Base-by-base conservation (phyloP, 2,329 filamentous ascomycete species). In the Fusarium annulatum region DNA sequence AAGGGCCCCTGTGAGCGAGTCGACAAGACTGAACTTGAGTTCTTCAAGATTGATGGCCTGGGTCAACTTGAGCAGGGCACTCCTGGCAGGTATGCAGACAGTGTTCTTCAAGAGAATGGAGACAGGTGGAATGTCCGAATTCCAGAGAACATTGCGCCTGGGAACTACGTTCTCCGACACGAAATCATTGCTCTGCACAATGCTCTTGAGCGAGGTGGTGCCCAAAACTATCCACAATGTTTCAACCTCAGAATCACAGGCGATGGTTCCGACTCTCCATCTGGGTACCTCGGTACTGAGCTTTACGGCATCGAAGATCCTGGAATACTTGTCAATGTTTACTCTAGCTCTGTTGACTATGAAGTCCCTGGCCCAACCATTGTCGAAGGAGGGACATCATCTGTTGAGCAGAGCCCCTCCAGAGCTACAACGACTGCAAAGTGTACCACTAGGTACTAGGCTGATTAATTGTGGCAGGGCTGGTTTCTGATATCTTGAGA, bases 101-200 rank as follows among this genome's bases (percentile, higher is more conserved):
- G 84, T 62, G 77, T 85, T 10, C 77, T 90, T 68, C 85, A 86
- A 71, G 78, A 82, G 52, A 86, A 87, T 76, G 88, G 86, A 78
- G 85, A 86, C 80, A 85, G 81, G 64, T 88, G 85, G 84, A 83
- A 83, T 46, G 82, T 88, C 30, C 85, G 83, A 12, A 86, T 89
- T 60, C 87, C 87, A 39, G 77, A 80, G 60, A 80, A 80, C 69
- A 82, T 88, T 39, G 83, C 81, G 2, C 76, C 85, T 10, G 87
- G 87, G 3, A 87, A 88, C 80, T 89, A 89, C 67, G 86, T 89
- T 53, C 82, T 89, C 42, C 85, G 87, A 12, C 86, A 88, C 74
- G 87, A 89, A 76, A 87, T 88, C 68, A 88, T 89, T 62, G 86
- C 85, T 26, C 84, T 89, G 9, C 87, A 89, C 79, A 82, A 81